Conservation (phyloP, 2,329 filamentous ascomycete species). For the Microdochium paspali region DNA sequence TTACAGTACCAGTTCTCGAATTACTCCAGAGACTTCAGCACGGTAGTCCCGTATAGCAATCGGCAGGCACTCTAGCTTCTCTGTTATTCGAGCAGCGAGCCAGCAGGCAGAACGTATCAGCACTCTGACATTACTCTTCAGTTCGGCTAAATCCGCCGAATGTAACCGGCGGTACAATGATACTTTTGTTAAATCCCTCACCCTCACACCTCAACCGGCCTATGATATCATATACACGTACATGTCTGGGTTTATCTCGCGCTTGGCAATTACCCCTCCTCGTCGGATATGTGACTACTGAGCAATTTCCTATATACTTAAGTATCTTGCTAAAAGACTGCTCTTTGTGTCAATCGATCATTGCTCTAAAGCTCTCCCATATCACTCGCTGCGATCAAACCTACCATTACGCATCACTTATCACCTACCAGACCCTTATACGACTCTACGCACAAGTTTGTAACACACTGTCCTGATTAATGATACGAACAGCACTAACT, state of each 20-base stretch:
- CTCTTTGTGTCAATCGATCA: neutral
- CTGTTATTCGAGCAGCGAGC: too few relatives aligned
- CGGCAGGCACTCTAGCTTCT: too few relatives aligned
- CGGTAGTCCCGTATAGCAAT: too few relatives aligned
- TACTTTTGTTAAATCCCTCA: neutral
- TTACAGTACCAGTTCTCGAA: too few relatives aligned
- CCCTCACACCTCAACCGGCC: neutral
- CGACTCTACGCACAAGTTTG: neutral
- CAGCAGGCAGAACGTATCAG: too few relatives aligned
- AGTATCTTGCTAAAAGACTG: neutral
- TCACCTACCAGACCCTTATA: neutral
- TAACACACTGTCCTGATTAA: neutral
- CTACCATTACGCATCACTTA: neutral
- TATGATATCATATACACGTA: neutral
- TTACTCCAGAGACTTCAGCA: too few relatives aligned
- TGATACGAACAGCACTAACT: neutral
- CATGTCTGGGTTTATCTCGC: neutral
- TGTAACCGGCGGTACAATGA: neutral
- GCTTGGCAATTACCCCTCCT: neutral
- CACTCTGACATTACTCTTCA: neutral
- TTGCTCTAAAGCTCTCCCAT: neutral
- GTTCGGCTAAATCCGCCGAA: neutral
- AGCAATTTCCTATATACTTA: neutral
- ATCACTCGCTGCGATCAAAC: neutral
- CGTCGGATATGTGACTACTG: neutral